Conservation (phyloP, 2,329 filamentous ascomycete species). For the Bimuria novae-zelandiae region DNA sequence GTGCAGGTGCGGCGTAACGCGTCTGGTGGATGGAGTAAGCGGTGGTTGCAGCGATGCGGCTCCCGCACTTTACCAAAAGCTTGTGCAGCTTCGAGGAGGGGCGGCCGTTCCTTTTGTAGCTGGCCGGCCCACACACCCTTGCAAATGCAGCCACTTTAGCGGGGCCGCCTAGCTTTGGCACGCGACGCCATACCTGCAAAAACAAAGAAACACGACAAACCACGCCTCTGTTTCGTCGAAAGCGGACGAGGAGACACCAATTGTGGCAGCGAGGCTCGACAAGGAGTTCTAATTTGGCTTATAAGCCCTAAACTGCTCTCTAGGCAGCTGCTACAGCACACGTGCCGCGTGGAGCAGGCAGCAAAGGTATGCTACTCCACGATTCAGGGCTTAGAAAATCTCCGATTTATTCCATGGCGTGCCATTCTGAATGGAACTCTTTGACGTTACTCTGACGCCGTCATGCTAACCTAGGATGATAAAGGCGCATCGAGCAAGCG, state of each 20-base stretch:
- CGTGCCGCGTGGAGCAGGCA: background rate
- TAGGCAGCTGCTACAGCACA: background rate
- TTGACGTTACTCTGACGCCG: too few species aligned
- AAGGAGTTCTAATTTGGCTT: background rate
- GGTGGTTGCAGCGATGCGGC: background rate
- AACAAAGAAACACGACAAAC: background rate
- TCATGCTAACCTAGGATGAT: too few species aligned
- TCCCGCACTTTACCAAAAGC: background rate
- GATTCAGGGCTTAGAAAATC: too few species aligned
- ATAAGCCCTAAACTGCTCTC: background rate
- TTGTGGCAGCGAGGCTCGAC: background rate
- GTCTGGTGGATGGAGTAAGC: background rate
- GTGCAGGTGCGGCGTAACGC: background rate
- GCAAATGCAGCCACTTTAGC: background rate
- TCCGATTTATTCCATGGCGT: too few species aligned
- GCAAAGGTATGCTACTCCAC: background rate
- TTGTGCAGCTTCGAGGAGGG: background rate
- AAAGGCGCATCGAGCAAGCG: too few species aligned
- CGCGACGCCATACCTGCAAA: background rate
- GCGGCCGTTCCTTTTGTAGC: constrained; percentile 4
- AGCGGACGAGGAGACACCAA: background rate
- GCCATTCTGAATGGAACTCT: too few species aligned
- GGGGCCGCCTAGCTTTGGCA: too few species aligned
- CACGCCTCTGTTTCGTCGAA: background rate
- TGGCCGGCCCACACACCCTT: background rate